These are phyloP conservation scores for Ettlia oleoabundans DNA, from an alignment of 139 green algal genomes.

Conservation along the genomic window DNA sequence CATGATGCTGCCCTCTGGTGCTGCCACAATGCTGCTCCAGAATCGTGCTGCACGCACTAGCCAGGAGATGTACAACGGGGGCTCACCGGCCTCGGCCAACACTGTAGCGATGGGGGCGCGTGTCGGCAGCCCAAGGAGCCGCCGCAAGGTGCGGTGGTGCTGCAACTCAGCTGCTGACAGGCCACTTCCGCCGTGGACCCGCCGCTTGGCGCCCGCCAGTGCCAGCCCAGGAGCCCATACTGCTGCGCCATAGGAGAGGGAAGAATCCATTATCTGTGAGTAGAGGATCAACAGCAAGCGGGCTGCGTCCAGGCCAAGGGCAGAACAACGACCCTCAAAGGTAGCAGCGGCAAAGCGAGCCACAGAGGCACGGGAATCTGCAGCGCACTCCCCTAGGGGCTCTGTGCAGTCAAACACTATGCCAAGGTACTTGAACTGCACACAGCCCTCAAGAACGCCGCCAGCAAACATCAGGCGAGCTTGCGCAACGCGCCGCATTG, in stretches of 20 bases:
- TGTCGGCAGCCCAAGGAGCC: not conserved
- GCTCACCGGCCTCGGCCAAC: not conserved
- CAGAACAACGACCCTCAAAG: constrained; percentile 9
- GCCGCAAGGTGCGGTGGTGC: not conserved
- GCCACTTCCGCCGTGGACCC: not conserved
- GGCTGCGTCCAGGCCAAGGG: not conserved
- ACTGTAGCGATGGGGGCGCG: not conserved
- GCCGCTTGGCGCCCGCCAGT: not conserved
- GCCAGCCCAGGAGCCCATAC: not conserved
- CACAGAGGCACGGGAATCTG: not conserved
- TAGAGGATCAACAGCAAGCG: not conserved
- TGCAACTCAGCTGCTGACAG: not conserved
- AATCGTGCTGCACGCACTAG: not conserved
- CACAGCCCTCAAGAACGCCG: not conserved
- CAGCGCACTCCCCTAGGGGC: not conserved
- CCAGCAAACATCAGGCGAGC: not conserved
- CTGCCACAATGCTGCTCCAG: too few relatives aligned
- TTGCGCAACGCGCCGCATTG: not conserved
- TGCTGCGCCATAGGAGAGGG: constrained; percentile 3
- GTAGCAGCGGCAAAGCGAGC: constrained; percentile 6
- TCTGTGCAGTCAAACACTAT: constrained; percentile 1
- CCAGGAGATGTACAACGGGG: constrained; percentile 9
- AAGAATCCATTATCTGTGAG: not conserved
- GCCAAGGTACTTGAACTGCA: constrained; percentile 5
- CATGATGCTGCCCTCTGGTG: not conserved